Base-by-base conservation (phyloP, 371 early-diverging fungal species). In the Actinomucor elegans region DNA sequence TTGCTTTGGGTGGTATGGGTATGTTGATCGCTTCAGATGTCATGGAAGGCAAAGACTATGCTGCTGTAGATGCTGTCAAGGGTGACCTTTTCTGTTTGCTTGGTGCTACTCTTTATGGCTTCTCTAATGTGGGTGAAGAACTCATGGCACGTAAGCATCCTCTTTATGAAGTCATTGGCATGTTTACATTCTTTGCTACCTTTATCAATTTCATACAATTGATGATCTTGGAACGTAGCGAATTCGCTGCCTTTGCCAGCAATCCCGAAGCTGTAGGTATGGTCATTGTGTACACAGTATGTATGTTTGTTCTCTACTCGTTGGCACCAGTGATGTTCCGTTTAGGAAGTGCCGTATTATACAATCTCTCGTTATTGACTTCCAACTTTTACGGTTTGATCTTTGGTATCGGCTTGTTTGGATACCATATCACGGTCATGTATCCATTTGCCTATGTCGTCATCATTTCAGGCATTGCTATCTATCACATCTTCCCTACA, bases 371-470 rank as follows among this genome's bases (percentile, higher is more conserved):
- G 20, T 55, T 90, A 15, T 63, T 89, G 57, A 88, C 90, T 3
- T 79, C 83, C 44, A 86, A 90, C 61, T 86, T 90, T 46, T 90
- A 88, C 50, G 81, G 84, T 3, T 70, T 89, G 34, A 65, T 88
- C 41, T 79, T 90, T 64, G 84, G 87, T n/a, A 45, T 87, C 34
- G 71, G 79, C 53, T 65, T 89, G 48, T 88, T 88, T 62, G 63
- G 77, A 21, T 64, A 76, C 48, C 58, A 35, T 5, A 45, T 84
- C 42, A 77, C 82, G 32, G 43, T 67, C 21, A 55, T 88, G 12
- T 87, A 88, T 41, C 81, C 84, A 0, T 71, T 84, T 37, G 82
- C 88, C 11, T 88, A 81, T 54, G 67, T 74, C n/a, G 54, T 84
- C 35, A 77, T 85, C 33, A 75, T 86, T 24, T 27, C 62, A 3